Evolutionary conservation across 257 asterid genomes (phyloP).

Genomic region (Solanum pinnatisectum): DNA sequence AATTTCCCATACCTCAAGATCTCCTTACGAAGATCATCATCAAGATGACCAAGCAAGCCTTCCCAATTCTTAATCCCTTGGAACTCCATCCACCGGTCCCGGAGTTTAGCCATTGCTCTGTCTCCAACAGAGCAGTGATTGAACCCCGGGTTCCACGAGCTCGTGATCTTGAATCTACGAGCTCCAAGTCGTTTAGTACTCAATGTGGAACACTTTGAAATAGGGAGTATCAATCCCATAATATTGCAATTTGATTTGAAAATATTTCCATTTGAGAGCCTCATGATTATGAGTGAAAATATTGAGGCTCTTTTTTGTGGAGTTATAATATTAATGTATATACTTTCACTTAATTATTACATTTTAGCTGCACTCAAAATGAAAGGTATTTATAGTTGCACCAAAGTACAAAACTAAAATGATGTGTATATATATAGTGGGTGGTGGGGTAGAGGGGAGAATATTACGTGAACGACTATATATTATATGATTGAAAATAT

Average conservation of each 20-base stretch:
- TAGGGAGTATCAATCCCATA: neutral
- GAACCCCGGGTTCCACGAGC: neutral
- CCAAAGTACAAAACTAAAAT: neutral
- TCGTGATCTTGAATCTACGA: neutral
- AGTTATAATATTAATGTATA: neutral
- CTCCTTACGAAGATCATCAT: slow-evolving; percentile 56
- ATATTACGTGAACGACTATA: neutral
- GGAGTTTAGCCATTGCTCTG: neutral
- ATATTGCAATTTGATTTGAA: neutral
- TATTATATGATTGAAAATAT: neutral
- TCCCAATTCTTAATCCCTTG: slow-evolving; percentile 93
- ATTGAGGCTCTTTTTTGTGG: neutral
- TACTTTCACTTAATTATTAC: neutral
- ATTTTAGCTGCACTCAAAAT: neutral
- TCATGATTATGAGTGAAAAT: slow-evolving; percentile 13
- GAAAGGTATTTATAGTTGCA: neutral
- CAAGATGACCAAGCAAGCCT: slow-evolving; percentile 79
- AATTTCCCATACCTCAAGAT: slow-evolving; percentile 71
- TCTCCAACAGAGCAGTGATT: neutral
- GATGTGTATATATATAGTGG: neutral
- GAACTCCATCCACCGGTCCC: slow-evolving; percentile 61
- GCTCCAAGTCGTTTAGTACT: neutral
- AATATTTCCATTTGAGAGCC: neutral
- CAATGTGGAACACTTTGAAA: neutral
- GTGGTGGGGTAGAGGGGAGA: neutral